Percentiles rank a stretch among this genome's conserved stretches.
phyloP scores from a whole-genome alignment of 371 early-diverging fungal species.

The Coemansia sp. region DNA sequence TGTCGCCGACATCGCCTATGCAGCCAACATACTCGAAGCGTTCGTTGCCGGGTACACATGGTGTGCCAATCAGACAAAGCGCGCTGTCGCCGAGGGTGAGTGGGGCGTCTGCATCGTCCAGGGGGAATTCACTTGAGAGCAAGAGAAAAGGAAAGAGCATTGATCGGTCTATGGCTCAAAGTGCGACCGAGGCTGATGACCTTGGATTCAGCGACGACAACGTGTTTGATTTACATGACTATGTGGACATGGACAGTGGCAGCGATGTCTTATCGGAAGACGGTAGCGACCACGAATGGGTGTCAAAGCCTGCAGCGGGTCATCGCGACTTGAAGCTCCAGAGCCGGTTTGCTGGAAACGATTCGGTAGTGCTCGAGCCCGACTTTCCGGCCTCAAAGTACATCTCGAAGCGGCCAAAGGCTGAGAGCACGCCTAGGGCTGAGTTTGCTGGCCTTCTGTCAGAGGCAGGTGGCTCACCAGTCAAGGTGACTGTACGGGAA shows the following conservation, averaged over 20 bases:
- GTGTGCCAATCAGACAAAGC: constrained; percentile 6
- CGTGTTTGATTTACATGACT: constrained; percentile 33
- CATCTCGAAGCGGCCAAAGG: constrained; percentile 3
- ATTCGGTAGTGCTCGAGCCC: constrained; percentile 43
- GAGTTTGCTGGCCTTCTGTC: constrained; percentile 10
- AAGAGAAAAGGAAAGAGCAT: constrained; percentile 12
- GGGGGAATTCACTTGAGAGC: constrained; percentile 24
- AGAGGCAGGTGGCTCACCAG: constrained; percentile 9
- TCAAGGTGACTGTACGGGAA: constrained; percentile 13
- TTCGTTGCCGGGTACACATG: not conserved
- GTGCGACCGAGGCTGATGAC: constrained; percentile 13
- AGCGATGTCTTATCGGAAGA: constrained; percentile 17
- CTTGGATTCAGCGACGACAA: constrained; percentile 34
- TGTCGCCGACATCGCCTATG: constrained; percentile 39
- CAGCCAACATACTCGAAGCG: constrained; percentile 40
- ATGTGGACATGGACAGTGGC: constrained; percentile 34
- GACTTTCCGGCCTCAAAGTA: constrained; percentile 19
- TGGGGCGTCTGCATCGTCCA: not conserved
- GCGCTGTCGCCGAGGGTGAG: constrained; percentile 1
- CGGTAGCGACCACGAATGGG: constrained; percentile 9
- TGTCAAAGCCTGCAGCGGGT: not conserved
- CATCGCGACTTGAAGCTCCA: constrained; percentile 8
- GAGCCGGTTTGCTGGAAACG: constrained; percentile 27
- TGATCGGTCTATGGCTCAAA: not conserved
- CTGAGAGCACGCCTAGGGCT: constrained; percentile 7